A percentile compares a stretch with the other conserved stretches of the same genome.
Evolutionary conservation across 352 stramenopile genomes (phyloP).

Genomic region (Phytophthora kernoviae): DNA sequence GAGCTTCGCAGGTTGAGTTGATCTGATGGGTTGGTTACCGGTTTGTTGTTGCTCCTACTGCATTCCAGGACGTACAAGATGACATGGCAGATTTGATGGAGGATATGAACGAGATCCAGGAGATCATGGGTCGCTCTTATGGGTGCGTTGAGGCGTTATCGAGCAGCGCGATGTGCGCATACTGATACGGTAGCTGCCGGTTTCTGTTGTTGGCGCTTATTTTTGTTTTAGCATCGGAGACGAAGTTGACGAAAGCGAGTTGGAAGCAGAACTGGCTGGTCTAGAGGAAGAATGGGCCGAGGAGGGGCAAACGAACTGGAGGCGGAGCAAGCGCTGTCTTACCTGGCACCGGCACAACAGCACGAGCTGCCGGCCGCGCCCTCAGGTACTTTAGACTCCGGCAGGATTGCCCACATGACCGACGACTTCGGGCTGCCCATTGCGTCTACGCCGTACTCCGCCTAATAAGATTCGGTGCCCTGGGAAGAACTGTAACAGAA

Average conservation of each 20-base stretch:
- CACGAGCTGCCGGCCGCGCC: conserved; percentile 69
- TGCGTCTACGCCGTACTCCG: conserved; percentile 31
- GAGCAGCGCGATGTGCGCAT: neutral
- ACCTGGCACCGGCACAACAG: conserved; percentile 54
- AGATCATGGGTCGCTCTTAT: conserved; percentile 96
- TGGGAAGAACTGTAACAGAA: neutral
- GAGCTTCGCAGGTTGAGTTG: neutral
- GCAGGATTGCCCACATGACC: conserved; percentile 33
- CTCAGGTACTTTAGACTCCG: conserved; percentile 43
- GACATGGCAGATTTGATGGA: conserved; percentile 97
- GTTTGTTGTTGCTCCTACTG: neutral
- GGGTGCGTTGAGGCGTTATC: conserved; percentile 46
- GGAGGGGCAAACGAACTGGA: conserved; percentile 45
- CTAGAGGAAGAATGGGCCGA: conserved; percentile 94
- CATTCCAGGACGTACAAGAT: conserved; percentile 91
- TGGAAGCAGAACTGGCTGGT: conserved; percentile 94
- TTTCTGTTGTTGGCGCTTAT: neutral
- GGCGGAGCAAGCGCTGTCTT: conserved; percentile 62
- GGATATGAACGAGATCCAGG: conserved; percentile 98
- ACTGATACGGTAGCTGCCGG: neutral
- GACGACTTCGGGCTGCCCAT: conserved; percentile 84
- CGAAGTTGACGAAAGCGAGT: conserved; percentile 94
- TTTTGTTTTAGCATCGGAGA: conserved; percentile 78
- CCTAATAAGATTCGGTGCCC: conserved; percentile 10
- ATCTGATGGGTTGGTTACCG: neutral